Base-by-base conservation (phyloP, 2,329 filamentous ascomycete species). In the Colletotrichum zoysiae region DNA sequence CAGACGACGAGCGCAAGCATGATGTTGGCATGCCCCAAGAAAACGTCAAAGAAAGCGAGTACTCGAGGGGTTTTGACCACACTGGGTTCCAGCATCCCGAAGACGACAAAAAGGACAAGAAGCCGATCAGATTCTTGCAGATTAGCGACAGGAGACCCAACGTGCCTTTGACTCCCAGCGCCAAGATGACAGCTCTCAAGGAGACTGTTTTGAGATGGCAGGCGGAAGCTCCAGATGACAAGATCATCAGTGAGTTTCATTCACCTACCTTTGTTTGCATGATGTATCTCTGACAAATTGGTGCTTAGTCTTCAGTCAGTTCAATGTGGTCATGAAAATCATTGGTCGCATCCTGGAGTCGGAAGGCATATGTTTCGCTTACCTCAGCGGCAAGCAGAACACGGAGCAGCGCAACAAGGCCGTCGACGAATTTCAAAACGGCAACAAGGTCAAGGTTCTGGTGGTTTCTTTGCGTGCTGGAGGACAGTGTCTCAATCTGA, bases 401-500 rank as follows among this genome's bases (percentile, higher is more conserved):
- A 1, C 40, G 0, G 33, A n/a, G 0, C 70, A 76, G 8, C 81
- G 77, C 33, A 6, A 57, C 0, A 62, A 65, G 0, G 77, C 78
- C 0, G 35, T 83, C 0, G 12, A 71, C 0, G 67, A 38, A 0
- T 84, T 84, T 57, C 12, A 75, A 0, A 16, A 76, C 0, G 64
- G 58, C 14, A 8, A 63, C 0, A 5, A 18, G 0, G 53, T 71
- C 5, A 51, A 68, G 4, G 58, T 71, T 0, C 44, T 85, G 81
- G 67, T 86, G 0, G 73, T 78, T 0, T 80, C 81, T 0, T 68
- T 85, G 20, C 76, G 73, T 5, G 80, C 79, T 14, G 81, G 83
- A 0, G 80, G 79, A 0, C 79, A 82, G 8, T 81, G 78, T 35
- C 81, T 84, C 65, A 86, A 86, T 30, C 71, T 87, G 0, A 80